A percentile compares a stretch with the other conserved stretches of the same genome.
Evolutionary conservation across 2,329 filamentous ascomycete species (phyloP).

Genomic region (Penicillium oxalicum): DNA sequence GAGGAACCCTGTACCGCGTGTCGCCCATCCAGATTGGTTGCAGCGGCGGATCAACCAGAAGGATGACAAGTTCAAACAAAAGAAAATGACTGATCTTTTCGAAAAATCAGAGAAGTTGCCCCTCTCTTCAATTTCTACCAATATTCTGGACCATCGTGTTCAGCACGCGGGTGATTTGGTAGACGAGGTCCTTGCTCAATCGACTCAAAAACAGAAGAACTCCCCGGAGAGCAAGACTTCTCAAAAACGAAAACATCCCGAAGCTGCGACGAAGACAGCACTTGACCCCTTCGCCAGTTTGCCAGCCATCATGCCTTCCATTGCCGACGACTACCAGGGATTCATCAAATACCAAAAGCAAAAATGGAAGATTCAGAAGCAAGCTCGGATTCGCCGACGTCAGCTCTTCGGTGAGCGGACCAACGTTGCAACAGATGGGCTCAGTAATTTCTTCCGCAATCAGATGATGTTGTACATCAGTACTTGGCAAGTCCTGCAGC

Average conservation of each 20-base stretch:
- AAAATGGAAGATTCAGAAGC: conserved; percentile 98
- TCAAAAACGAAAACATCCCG: conserved; percentile 69
- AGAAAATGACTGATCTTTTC: conserved; percentile 95
- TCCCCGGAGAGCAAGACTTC: conserved; percentile 50
- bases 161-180: conserved; percentile 56
- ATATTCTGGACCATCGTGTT: conserved; percentile 53
- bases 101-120: conserved; percentile 56
- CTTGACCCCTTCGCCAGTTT: conserved; percentile 75
- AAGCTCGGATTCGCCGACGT: conserved; percentile 74
- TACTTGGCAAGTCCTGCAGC: conserved; percentile 90
- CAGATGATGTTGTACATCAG: conserved; percentile 85
- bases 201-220: conserved; percentile 60
- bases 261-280: conserved; percentile 55
- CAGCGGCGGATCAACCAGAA: conserved; percentile 89
- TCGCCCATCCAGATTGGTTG: conserved; percentile 94
- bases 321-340: conserved; percentile 77
- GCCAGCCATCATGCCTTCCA: conserved; percentile 75
- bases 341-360: conserved; percentile 94
- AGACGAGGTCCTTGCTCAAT: conserved; percentile 66
- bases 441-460: conserved; percentile 75
- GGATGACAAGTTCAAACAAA: conserved; percentile 96
- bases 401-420: conserved; percentile 89
- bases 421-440: conserved; percentile 52
- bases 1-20: conserved; percentile 85
- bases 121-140: conserved; percentile 65